A percentile compares a stretch with the other conserved stretches of the same genome.
Evolutionary conservation across 768 basidiomycete species (phyloP).

Genomic region (Trametes gibbosa): DNA sequence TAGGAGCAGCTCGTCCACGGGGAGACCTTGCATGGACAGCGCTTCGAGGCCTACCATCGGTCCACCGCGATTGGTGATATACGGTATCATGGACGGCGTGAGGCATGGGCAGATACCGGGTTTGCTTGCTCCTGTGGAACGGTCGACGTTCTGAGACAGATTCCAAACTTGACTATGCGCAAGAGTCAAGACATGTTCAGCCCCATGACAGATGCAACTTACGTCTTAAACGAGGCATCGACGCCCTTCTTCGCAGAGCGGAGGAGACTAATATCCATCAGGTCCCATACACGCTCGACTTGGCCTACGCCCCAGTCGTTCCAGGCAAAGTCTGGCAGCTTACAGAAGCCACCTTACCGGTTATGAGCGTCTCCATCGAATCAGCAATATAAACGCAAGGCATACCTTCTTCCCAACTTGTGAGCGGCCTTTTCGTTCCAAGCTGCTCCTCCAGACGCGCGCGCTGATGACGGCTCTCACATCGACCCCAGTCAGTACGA

Average conservation of each 20-base stretch:
- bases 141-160: conserved; percentile 93
- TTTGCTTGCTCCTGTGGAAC: conserved; percentile 77
- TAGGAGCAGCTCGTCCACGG: conserved; percentile 85
- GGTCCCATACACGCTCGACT: conserved; percentile 92
- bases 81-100: conserved; percentile 96
- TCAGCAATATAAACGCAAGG: background rate
- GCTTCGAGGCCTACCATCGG: conserved; percentile 95
- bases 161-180: conserved; percentile 83
- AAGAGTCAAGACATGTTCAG: background rate
- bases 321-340: conserved; percentile 88
- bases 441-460: conserved; percentile 81
- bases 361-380: background rate
- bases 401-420: conserved; percentile 91
- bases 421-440: conserved; percentile 81
- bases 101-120: conserved; percentile 89
- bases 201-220: conserved; percentile 25
- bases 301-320: conserved; percentile 91
- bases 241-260: conserved; percentile 77
- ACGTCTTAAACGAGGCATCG: conserved; percentile 90
- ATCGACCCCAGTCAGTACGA: conserved; percentile 86
- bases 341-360: conserved; percentile 69
- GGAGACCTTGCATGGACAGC: conserved; percentile 90
- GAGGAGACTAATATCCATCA: conserved; percentile 88
- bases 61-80: conserved; percentile 92
- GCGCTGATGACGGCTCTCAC: conserved; percentile 88